Conservation (phyloP, 768 basidiomycete genomes). For the Suillus occidentalis region DNA sequence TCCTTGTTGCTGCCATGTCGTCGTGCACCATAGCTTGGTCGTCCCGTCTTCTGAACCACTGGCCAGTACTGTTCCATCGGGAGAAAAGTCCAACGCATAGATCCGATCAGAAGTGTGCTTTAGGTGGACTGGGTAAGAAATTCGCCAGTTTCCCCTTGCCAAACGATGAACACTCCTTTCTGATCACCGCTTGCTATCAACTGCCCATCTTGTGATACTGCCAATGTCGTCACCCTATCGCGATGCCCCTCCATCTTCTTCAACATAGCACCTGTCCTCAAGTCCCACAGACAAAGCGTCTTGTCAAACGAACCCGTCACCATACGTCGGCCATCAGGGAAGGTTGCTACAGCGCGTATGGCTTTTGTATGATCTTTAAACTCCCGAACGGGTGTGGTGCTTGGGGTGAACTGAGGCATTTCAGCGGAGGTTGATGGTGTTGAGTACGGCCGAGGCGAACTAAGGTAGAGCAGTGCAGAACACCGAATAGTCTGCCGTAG, state of each 20-base stretch:
- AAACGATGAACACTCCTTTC: background rate
- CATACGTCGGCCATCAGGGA: background rate
- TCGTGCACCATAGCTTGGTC: background rate
- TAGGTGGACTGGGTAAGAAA: background rate
- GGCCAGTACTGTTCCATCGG: background rate
- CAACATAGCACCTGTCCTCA: background rate
- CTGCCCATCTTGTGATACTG: background rate
- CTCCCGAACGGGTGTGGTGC: background rate
- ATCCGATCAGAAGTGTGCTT: background rate
- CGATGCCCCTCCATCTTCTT: conserved; percentile 50
- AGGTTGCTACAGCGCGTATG: background rate
- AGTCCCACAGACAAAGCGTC: conserved; percentile 1
- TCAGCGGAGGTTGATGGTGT: background rate
- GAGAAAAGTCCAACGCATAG: background rate
- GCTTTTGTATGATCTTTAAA: background rate
- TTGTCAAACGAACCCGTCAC: background rate
- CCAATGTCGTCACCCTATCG: conserved; percentile 22
- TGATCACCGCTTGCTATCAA: background rate
- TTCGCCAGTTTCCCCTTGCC: background rate
- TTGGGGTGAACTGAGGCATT: background rate
- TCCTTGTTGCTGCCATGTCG: background rate
- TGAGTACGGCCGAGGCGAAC: background rate
- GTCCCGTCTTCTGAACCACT: background rate
- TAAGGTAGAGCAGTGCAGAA: background rate
- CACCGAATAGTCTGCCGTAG: background rate